Evolutionary conservation across 1,284 basidiomycete species (phyloP), one percentile per base, ranked within the genome.

Genomic region (Anthracocystis walkeri): DNA sequence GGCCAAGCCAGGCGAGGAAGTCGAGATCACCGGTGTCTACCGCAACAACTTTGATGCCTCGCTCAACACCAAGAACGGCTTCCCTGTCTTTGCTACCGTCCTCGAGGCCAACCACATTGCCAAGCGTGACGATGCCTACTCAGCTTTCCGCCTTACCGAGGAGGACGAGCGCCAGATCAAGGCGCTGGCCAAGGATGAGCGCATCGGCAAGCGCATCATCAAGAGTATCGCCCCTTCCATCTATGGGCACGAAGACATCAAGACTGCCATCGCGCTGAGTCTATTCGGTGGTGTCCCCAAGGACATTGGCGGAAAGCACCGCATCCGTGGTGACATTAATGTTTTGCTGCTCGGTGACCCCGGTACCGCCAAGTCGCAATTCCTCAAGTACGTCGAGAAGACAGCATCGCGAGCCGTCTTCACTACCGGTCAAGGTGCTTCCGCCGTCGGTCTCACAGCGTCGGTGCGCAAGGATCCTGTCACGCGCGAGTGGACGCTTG

Each of bases 361-460:
- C 2, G 96, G 96, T 86, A 99, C 96, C 12, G 96, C 96, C 76
- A 99, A 99, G 87, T 98, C 96, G 0, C 96, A 99, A 85, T 96
- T 99, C 89, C 88, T 99, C 81, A 99, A 99, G 86, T 99, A 99
- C 82, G 93, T 95, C 55, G 96, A 99, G 86, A 99, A 99, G 88
- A 99, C 97, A 0, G 95, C 97, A 4, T 0, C 93, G 93, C 85
- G 97, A 40, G 95, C 95, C 8, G 94, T 99, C n/a, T 99, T 97
- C 84, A 95, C 96, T 0, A 99, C 96, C 1, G 96, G 96, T 50
- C 96, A 99, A 86, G 96, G 97, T 63, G 97, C 96, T 21, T 94
- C 92, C 20, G 96, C 97, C 3, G 96, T 99, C 62, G 96, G 96
- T 92, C 89, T 99, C 64, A 99, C 96, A 0, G 97, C 96, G 8